Conservation (phyloP, 768 basidiomycete genomes). For the Austroboletus eburneus region DNA sequence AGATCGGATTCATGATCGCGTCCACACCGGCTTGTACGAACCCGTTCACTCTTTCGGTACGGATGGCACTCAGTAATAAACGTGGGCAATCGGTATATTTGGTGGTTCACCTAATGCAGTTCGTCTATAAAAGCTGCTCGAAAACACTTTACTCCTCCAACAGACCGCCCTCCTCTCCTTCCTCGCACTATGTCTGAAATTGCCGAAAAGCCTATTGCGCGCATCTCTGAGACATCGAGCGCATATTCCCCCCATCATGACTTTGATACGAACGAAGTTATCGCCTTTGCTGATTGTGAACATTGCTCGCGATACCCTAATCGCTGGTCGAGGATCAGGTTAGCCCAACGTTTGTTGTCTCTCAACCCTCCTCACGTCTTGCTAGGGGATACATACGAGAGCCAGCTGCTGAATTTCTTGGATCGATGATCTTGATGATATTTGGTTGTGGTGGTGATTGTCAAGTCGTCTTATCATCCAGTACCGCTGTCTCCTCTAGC, state of each 20-base stretch:
- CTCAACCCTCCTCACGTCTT: not conserved
- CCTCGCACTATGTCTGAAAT: conserved; percentile 18
- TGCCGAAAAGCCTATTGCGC: conserved; percentile 13
- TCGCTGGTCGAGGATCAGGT: conserved; percentile 56
- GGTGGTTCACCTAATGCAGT: too few species aligned
- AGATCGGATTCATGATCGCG: not conserved
- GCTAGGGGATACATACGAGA: conserved; percentile 47
- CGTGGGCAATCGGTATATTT: not conserved
- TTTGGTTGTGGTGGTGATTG: conserved; percentile 58
- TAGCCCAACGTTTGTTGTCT: not conserved
- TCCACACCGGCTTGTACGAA: not conserved
- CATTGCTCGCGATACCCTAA: conserved; percentile 43
- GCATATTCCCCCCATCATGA: conserved; percentile 9
- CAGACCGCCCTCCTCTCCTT: not conserved
- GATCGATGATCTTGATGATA: conserved; percentile 53
- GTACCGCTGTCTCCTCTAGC: conserved; percentile 40
- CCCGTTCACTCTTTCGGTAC: conserved; percentile 4
- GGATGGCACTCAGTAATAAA: not conserved
- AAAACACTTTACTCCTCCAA: not conserved
- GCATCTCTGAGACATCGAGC: conserved; percentile 19
- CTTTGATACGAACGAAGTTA: not conserved
- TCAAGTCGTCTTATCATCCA: conserved; percentile 50
- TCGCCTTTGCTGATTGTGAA: conserved; percentile 28
- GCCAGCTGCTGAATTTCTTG: conserved; percentile 61
- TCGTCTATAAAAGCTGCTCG: conserved; percentile 21